Evolutionary conservation across 495 filamentous ascomycete species (phyloP).

Genomic region (Penicillium odoratum): DNA sequence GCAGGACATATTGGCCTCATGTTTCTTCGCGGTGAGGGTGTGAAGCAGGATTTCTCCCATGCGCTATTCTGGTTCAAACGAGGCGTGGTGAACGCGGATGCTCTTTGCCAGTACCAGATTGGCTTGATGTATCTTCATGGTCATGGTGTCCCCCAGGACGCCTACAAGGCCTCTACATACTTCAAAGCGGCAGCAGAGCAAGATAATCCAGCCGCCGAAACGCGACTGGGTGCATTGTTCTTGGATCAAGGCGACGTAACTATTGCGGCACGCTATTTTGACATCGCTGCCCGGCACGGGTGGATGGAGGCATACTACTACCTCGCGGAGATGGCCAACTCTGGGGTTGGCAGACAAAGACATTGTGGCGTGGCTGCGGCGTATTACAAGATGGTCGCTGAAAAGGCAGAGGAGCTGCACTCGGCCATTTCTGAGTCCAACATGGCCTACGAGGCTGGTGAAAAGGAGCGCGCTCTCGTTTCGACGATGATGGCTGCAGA

Average conservation of each 20-base stretch:
- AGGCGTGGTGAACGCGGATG: slow-evolving; percentile 75
- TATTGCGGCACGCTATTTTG: slow-evolving; percentile 83
- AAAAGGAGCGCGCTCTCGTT: slow-evolving; percentile 80
- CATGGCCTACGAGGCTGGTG: slow-evolving; percentile 76
- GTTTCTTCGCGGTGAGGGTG: slow-evolving; percentile 89
- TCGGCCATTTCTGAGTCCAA: slow-evolving; percentile 88
- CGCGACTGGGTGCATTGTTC: slow-evolving; percentile 80
- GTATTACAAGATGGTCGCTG: slow-evolving; percentile 94
- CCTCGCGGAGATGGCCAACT: slow-evolving; percentile 83
- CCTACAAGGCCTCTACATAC: slow-evolving; percentile 70
- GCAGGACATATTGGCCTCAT: slow-evolving; percentile 91
- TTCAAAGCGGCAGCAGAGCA: slow-evolving; percentile 84
- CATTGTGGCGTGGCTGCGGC: slow-evolving; percentile 77
- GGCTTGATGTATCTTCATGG: slow-evolving; percentile 88
- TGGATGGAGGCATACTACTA: slow-evolving; percentile 96
- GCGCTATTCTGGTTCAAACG: slow-evolving; percentile 86
- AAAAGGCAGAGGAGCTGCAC: slow-evolving; percentile 81
- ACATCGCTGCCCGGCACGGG: slow-evolving; percentile 83
- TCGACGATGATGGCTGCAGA: slow-evolving; percentile 91
- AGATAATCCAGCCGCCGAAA: slow-evolving; percentile 79
- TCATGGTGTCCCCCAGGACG: slow-evolving; percentile 73
- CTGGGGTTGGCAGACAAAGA: slow-evolving; percentile 76
- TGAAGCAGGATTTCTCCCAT: slow-evolving; percentile 71
- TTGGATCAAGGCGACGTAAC: slow-evolving; percentile 82
- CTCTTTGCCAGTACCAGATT: slow-evolving; percentile 81